Evolutionary conservation across 306 rosid genomes (phyloP), one percentile per base, ranked within the genome.

Genomic region (Dalbergia cochinchinensis): DNA sequence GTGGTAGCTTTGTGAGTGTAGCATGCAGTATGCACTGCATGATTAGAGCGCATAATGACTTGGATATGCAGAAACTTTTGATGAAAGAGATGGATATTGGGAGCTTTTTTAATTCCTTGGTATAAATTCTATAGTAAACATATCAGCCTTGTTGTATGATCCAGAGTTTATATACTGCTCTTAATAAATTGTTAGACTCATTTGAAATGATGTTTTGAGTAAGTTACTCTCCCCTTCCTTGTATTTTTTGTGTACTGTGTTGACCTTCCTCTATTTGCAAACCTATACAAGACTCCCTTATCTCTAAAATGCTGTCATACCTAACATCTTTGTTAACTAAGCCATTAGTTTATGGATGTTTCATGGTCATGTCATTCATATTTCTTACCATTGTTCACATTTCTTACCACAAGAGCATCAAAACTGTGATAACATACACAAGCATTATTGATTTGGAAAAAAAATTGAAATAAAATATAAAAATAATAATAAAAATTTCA

Each of bases 361-460:
- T 45, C 68, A 71, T 65, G 74, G 65, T 61, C 5, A 45, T 47
- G 64, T 14, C 26, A 67, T 74, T 60, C 77, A 48, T 8, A 42
- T 3, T 1, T 42, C 9, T 7, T 44, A 34, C 60, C 44, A 48
- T 60, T 75, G 57, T 54, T 66, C 65, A 51, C 31, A 26, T 26
- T 26, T 26, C 31, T 26, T 26, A 2, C 58, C 85, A 79, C 65
- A 39, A 57, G 11, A 81, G 71, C 78, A 64, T 26, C 19, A 16
- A 39, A 53, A 37, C 4, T 82, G 83, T 79, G 65, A 76, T 33
- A 73, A 41, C 6, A 59, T 74, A 82, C 69, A 65, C 81, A 1
- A 74, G 51, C 48, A 42, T 7, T 7, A 42, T 42, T 42, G 2
- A 20, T 57, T 74, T 8, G 58, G 57, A 20, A 20, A 20, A 20